These are phyloP conservation scores for Halteria grandinella DNA, from an alignment of 73 alveolate genomes.

Conservation along the genomic window DNA sequence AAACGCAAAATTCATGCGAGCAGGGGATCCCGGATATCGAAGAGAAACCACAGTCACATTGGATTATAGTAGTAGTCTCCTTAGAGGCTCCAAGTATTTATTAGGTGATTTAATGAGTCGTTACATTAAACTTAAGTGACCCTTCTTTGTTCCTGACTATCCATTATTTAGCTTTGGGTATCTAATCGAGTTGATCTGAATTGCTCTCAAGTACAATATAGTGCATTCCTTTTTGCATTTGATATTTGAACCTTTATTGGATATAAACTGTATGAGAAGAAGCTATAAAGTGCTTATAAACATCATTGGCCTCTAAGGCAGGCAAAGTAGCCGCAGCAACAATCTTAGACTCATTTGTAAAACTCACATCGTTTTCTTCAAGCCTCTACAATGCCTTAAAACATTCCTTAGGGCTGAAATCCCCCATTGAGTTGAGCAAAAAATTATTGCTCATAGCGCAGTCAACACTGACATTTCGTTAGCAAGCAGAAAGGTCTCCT, in stretches of 20 bases:
- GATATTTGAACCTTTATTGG: not conserved
- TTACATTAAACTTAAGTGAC: no score
- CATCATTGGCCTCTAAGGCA: not conserved
- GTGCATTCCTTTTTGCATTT: conserved; percentile 3
- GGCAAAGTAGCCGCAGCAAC: not conserved
- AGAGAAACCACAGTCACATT: conserved; percentile 14
- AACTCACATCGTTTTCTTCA: conserved; percentile 10
- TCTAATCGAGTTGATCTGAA: not conserved
- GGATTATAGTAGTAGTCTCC: no score
- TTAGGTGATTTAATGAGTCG: no score
- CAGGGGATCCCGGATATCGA: conserved; percentile 28
- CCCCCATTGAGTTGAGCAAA: not conserved
- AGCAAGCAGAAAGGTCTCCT: not conserved
- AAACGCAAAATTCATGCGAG: conserved; percentile 28
- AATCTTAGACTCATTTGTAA: conserved; percentile 14
- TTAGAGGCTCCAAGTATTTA: no score
- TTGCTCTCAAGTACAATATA: not conserved
- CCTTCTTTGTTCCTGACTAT: not conserved
- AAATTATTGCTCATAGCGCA: not conserved
- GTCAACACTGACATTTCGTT: conserved; percentile 14
- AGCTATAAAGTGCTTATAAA: not conserved
- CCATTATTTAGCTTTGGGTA: not conserved
- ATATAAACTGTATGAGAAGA: not conserved
- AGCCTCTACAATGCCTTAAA: not conserved
- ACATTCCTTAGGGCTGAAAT: conserved; percentile 14